phyloP scores from a whole-genome alignment of 495 filamentous ascomycete genomes.

The Penicillium lividum region DNA sequence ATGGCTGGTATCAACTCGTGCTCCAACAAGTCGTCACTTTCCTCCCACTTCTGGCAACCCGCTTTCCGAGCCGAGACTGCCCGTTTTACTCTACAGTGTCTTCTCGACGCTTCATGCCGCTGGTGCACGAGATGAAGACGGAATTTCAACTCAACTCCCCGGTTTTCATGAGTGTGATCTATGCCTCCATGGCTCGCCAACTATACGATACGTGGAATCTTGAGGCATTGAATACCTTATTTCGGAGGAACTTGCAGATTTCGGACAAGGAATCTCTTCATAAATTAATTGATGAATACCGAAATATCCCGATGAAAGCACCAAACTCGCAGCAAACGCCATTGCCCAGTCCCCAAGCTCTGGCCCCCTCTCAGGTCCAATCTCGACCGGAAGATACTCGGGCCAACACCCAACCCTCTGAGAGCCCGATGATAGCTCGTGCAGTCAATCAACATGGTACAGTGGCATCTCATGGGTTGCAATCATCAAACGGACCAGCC shows the following conservation, averaged over 20 bases:
- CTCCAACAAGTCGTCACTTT: not conserved
- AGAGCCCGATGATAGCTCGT: not conserved
- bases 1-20: slow-evolving; percentile 7
- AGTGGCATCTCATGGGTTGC: not conserved
- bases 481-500: not conserved
- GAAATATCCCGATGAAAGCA: slow-evolving; percentile 11
- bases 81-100: slow-evolving; percentile 33
- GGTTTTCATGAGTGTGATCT: slow-evolving; percentile 59
- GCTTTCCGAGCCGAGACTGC: slow-evolving; percentile 31
- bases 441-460: not conserved
- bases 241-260: not conserved
- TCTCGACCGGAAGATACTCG: not conserved
- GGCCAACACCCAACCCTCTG: not conserved
- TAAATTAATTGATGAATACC: slow-evolving; percentile 10
- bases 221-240: not conserved
- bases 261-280: not conserved
- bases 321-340: not conserved
- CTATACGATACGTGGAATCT: slow-evolving; percentile 18
- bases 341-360: not conserved
- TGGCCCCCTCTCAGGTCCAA: not conserved
- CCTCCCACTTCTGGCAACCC: slow-evolving; percentile 30
- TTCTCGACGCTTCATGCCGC: slow-evolving; percentile 52
- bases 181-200: slow-evolving; percentile 50
- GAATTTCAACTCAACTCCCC: slow-evolving; percentile 55
- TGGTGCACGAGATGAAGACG: slow-evolving; percentile 58